phyloP scores from a whole-genome alignment of 805 yeast species.

The Myxozyma neotropica region DNA sequence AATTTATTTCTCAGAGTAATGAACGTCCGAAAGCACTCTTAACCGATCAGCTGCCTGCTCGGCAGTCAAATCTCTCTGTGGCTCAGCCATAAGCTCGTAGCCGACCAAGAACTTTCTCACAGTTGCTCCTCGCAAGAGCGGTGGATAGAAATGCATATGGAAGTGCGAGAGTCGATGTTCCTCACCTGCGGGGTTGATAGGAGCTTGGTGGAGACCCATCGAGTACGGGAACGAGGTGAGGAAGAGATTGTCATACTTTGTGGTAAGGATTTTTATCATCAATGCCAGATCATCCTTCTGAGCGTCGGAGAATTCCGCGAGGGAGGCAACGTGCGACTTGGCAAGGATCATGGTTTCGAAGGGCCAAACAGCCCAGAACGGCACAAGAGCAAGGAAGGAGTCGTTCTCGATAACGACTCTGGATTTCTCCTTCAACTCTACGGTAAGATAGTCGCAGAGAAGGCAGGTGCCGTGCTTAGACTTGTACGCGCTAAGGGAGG shows the following conservation, averaged over 20 bases:
- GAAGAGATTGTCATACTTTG: conserved; percentile 70
- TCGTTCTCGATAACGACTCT: conserved; percentile 64
- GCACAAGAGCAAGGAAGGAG: conserved; percentile 67
- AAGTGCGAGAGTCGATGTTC: conserved; percentile 50
- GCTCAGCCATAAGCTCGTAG: conserved; percentile 57
- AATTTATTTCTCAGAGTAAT: conserved; percentile 14
- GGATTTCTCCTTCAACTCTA: conserved; percentile 47
- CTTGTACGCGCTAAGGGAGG: conserved; percentile 53
- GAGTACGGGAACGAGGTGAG: conserved; percentile 74
- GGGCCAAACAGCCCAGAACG: conserved; percentile 86
- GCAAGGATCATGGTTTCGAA: conserved; percentile 68
- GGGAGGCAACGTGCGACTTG: conserved; percentile 55
- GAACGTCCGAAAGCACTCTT: conserved; percentile 33
- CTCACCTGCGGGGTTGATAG: conserved; percentile 46
- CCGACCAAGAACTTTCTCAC: conserved; percentile 78
- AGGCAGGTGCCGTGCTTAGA: conserved; percentile 51
- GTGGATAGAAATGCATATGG: conserved; percentile 80
- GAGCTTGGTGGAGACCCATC: conserved; percentile 81
- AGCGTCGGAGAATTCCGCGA: conserved; percentile 51
- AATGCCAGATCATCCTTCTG: conserved; percentile 60
- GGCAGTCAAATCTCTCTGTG: conserved; percentile 70
- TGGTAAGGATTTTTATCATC: conserved; percentile 56
- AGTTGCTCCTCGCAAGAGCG: conserved; percentile 71
- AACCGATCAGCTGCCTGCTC: conserved; percentile 66
- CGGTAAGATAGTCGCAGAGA: conserved; percentile 62